Base-by-base conservation (phyloP, 352 stramenopile genomes). In the Phytophthora sp. region DNA sequence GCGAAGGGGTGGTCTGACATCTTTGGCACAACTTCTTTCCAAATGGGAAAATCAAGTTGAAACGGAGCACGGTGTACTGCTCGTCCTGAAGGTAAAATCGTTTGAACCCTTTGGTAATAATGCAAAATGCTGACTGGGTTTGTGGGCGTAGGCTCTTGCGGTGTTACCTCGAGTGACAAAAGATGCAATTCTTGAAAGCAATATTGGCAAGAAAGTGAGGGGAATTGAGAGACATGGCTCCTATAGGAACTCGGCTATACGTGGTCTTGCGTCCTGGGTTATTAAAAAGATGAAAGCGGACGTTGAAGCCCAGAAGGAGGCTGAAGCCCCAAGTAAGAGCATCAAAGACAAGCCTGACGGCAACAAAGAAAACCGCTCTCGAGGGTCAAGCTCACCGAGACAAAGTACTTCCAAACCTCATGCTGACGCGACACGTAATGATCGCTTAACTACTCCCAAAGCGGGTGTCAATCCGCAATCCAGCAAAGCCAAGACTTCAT, bases 81-180 rank as follows among this genome's bases (percentile, higher is more conserved):
- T 87, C 1, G 66, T 90, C 16, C 50, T 93, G 2, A 93, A 93
- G 74, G 84, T 90, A 61, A n/a, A n/a, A 45, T 15, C 15, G 16
- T 4, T 27, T 20, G 13, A 21, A 39, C 3, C 45, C n/a, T 26
- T 38, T 33, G 4, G 11, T n/a, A 15, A 44, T n/a, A 38, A 33
- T n/a, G n/a, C n/a, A n/a, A n/a, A n/a, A n/a, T n/a, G 24, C 31
- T 65, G 24, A 63, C 41, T 52, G 13, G 31, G 18, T 12, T 51
- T 3, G 27, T 16, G 1, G 8, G 24, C 36, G 16, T 27, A 92
- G 82, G 53, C 79, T 5, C 73, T 93, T n/a, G 65, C 72, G 13
- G 76, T 88, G 7, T 54, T 93, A 16, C 84, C 84, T 39, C 79
- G 77, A 2, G 63, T 93, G 6, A 87, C 79, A 8, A 68, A 49